Base-by-base conservation (phyloP, 768 basidiomycete species). In the Trametes punicea region DNA sequence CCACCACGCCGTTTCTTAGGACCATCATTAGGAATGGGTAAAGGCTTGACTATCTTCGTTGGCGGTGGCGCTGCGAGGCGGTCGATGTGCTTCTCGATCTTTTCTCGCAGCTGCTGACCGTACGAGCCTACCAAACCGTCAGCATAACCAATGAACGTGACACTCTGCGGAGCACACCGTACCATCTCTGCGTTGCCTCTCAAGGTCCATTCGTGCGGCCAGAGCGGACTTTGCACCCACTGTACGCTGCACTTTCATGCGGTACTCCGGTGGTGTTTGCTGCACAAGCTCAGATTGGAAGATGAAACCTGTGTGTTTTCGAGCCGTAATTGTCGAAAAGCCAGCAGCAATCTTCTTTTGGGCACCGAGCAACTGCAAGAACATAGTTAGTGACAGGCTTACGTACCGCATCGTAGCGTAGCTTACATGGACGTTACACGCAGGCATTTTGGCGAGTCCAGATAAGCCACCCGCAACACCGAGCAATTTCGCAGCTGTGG, bases 1-100 rank as follows among this genome's bases (percentile, higher is more conserved):
- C 97, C 97, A 64, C 97, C 97, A 39, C 93, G 81, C 48, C 96
- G 84, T 70, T 98, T 98, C 75, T 96, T 95, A 6, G 89, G 90
- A 3, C 94, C 93, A 69, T 98, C 97, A 61, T 91, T 90, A 0
- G 97, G 97, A 59, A 96, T 83, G 20, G 97, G 92, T 9, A 99
- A 75, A 2, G 97, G 92, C 70, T 98, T 99, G 20, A 84, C 79
- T 25, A 96, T 88, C 73, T 98, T 98, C 36, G 85, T 81, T 13
- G 97, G 96, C 20, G 95, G 94, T 2, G 97, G 97, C 15, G 95
- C 93, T 2, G 95, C 85, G 33, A 99, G 78, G 54, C 90, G 81
- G 65, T 97, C 92, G 54, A 99, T 84, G 62, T 90, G 89, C 62
- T 89, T 92, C 66, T 96, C 93, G n/a, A 98, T 83, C 65, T 96